Conservation (phyloP, 2,329 filamentous ascomycete genomes). For the Botrytis medusae region DNA sequence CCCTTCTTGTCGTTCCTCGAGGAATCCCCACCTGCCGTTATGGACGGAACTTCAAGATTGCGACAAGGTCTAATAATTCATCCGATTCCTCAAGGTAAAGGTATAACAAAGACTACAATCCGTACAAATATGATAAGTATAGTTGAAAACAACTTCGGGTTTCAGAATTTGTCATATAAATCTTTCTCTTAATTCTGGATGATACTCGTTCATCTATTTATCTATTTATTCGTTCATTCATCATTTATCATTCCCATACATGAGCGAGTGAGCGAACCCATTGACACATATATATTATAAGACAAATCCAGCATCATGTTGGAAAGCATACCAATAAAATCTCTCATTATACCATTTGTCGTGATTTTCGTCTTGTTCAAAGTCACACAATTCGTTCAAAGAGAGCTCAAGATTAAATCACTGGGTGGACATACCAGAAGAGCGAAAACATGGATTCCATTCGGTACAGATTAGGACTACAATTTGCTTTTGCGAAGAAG, state of each 20-base stretch:
- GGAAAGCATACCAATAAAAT: slow-evolving; percentile 44
- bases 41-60: slow-evolving; percentile 23
- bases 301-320: slow-evolving; percentile 30
- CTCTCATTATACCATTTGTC: slow-evolving; percentile 39
- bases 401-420: slow-evolving; percentile 47
- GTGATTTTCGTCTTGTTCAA: slow-evolving; percentile 34
- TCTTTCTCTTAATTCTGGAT: neutral
- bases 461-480: slow-evolving; percentile 42
- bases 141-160: neutral
- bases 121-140: neutral
- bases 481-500: neutral
- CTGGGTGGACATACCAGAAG: slow-evolving; percentile 47
- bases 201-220: neutral
- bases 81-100: neutral
- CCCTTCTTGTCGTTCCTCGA: neutral
- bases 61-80: slow-evolving; percentile 26
- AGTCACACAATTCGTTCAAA: slow-evolving; percentile 42
- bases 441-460: slow-evolving; percentile 45
- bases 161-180: neutral
- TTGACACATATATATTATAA: neutral
- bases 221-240: neutral
- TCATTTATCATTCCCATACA: neutral
- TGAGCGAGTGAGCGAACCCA: neutral
- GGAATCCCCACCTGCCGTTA: neutral
- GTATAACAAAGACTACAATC: neutral